Evolutionary conservation across 2,329 filamentous ascomycete genomes (phyloP).

Genomic region (Scytalidium sp.): DNA sequence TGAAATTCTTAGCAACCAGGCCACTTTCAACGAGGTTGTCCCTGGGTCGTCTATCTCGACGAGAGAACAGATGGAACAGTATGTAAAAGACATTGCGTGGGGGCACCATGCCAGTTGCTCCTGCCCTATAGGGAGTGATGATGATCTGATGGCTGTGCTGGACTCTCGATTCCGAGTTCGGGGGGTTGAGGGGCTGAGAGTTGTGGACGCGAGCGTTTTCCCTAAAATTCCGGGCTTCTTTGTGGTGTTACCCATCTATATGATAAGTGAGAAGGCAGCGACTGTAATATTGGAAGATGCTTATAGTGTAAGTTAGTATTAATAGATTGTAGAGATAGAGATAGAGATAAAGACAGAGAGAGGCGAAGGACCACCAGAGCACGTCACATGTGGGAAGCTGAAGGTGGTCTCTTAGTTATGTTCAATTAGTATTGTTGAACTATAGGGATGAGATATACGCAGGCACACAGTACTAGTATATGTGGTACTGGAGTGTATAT

Average conservation of each 20-base stretch:
- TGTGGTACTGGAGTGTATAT: too few relatives aligned
- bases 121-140: slow-evolving; percentile 50
- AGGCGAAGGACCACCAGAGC: too few relatives aligned
- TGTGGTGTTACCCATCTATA: slow-evolving; percentile 48
- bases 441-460: too few relatives aligned
- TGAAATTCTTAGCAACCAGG: slow-evolving; percentile 34
- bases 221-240: slow-evolving; percentile 51
- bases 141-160: slow-evolving; percentile 52
- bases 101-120: slow-evolving; percentile 57
- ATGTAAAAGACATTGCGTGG: slow-evolving; percentile 47
- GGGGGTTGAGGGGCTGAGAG: slow-evolving; percentile 51
- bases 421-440: too few relatives aligned
- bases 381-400: too few relatives aligned
- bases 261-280: slow-evolving; percentile 59
- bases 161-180: slow-evolving; percentile 55
- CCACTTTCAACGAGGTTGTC: slow-evolving; percentile 40
- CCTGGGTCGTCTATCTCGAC: slow-evolving; percentile 38
- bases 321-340: too few relatives aligned
- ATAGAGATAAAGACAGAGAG: too few relatives aligned
- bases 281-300: slow-evolving; percentile 54
- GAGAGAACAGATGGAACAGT: slow-evolving; percentile 42
- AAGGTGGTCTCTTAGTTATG: too few relatives aligned
- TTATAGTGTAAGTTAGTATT: too few relatives aligned
- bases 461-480: too few relatives aligned
- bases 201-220: slow-evolving; percentile 60